Base-by-base conservation (phyloP, 202 grass and related monocot genomes). In the Musa balbisiana region DNA sequence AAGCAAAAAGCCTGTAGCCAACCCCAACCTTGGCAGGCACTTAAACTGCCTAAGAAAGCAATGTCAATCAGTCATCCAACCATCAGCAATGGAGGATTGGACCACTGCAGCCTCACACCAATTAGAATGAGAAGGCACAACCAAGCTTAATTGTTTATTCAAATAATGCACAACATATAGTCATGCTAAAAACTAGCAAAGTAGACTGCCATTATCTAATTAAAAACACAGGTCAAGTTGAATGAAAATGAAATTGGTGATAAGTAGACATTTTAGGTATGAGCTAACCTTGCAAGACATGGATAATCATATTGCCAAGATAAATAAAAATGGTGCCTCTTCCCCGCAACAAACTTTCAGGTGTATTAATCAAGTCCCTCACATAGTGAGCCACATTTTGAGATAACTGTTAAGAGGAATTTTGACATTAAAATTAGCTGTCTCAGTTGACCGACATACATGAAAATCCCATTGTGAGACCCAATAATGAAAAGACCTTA, bases 291-390 rank as follows among this genome's bases (percentile, higher is more conserved):
- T 85, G 92, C 66, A 90, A 66, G 81, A 99, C 86, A 81, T 99
- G 87, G 85, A 95, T 74, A 62, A 95, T 84, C 64, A 69, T 88
- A 85, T 99, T 92, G 74, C 90, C 79, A 64, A 88, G 79, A 82
- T 99, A 88, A 81, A 99, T 85, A 80, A 88, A 84, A 85, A 95
- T 92, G 59, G 87, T 76, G 50, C 95, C 91, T 86, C 88, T 95
- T 64, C 87, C 91, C 73, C 87, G 33, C 72, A 99, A 81, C 83
- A 99, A 82, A 87, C 95, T 99, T 64, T 67, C 82, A 51, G 95
- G 91, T 79, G 87, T 76, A 90, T 90, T 85, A 73, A 99, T 83
- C 83, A 99, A 85, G 75, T 82, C 81, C 73, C 81, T 90, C 22
- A 99, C 74, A 83, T 85, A 82, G 82, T 84, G 71, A 80, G 78